These are phyloP conservation scores for Colletotrichum echinochloae DNA, from an alignment of 2,329 filamentous ascomycete genomes.

Conservation along the genomic window DNA sequence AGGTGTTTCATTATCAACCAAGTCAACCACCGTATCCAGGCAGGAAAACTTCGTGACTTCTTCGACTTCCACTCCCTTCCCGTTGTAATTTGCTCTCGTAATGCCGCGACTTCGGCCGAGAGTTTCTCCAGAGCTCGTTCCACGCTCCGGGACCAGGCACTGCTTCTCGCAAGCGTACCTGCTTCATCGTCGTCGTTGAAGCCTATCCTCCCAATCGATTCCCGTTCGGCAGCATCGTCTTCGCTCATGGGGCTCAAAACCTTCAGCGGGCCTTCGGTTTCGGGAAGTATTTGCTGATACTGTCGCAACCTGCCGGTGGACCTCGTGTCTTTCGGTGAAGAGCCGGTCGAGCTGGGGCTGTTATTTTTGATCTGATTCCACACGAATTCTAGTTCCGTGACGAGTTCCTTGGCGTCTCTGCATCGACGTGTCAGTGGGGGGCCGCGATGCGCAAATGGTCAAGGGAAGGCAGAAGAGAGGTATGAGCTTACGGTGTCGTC, in stretches of 20 bases:
- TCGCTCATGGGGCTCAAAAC: constrained; percentile 89
- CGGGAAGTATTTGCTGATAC: constrained; percentile 60
- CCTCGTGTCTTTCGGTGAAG: constrained; percentile 64
- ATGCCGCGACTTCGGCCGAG: constrained; percentile 90
- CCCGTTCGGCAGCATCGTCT: constrained; percentile 75
- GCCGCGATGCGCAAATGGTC: constrained; percentile 5
- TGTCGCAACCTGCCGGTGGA: constrained; percentile 53
- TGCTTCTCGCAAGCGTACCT: constrained; percentile 56
- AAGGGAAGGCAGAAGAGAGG: background rate
- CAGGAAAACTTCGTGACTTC: constrained; percentile 72
- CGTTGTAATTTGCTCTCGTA: constrained; percentile 89
- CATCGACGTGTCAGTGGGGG: constrained; percentile 23
- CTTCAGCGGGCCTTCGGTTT: constrained; percentile 70
- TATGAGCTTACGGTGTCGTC: constrained; percentile 75
- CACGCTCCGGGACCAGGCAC: constrained; percentile 83
- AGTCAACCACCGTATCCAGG: constrained; percentile 78
- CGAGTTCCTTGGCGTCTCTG: constrained; percentile 86
- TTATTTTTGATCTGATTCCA: constrained; percentile 98
- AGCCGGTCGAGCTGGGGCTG: constrained; percentile 71
- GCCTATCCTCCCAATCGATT: constrained; percentile 60
- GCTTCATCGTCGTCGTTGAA: constrained; percentile 61
- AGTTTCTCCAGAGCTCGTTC: constrained; percentile 89
- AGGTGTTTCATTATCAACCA: constrained; percentile 81
- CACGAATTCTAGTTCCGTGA: constrained; percentile 96
- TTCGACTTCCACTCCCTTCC: constrained; percentile 78